Conservation (phyloP, 768 basidiomycete species). For the Nidularia pulvinata region DNA sequence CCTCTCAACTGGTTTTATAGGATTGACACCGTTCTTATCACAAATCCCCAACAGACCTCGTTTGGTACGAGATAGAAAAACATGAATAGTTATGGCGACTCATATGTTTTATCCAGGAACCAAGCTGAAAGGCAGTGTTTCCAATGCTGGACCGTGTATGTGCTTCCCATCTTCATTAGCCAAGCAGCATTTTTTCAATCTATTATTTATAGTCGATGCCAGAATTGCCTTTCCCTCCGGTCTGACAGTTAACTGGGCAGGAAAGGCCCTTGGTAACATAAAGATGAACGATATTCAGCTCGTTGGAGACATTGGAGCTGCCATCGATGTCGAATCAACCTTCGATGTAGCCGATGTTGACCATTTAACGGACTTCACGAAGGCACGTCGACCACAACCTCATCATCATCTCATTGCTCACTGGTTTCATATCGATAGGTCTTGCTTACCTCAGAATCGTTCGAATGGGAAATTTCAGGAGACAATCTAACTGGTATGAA, state of each 20-base stretch:
- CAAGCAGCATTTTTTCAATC: conserved; percentile 1
- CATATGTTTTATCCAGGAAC: conserved; percentile 29
- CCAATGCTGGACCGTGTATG: conserved; percentile 74
- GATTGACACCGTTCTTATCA: conserved; percentile 62
- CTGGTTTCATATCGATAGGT: too few species aligned
- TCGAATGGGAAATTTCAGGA: conserved; percentile 69
- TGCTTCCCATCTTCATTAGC: too few species aligned
- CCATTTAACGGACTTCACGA: conserved; percentile 64
- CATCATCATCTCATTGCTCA: too few species aligned
- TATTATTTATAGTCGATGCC: conserved; percentile 52
- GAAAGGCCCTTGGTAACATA: conserved; percentile 55
- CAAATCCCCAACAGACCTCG: conserved; percentile 50
- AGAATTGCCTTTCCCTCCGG: conserved; percentile 65
- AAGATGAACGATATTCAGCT: conserved; percentile 60
- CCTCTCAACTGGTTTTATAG: conserved; percentile 21
- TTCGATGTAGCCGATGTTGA: conserved; percentile 60
- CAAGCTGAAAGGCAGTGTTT: conserved; percentile 59
- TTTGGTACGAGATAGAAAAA: conserved; percentile 40
- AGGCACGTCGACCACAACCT: too few species aligned
- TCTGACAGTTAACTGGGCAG: conserved; percentile 60
- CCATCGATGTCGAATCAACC: conserved; percentile 47
- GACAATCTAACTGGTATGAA: conserved; percentile 58
- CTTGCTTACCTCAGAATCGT: conserved; percentile 62
- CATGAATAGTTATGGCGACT: background rate
- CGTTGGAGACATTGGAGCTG: conserved; percentile 63